These are phyloP conservation scores for Geotrichum cucujoidarum DNA, from an alignment of 1,139 yeast genomes.

Conservation along the genomic window DNA sequence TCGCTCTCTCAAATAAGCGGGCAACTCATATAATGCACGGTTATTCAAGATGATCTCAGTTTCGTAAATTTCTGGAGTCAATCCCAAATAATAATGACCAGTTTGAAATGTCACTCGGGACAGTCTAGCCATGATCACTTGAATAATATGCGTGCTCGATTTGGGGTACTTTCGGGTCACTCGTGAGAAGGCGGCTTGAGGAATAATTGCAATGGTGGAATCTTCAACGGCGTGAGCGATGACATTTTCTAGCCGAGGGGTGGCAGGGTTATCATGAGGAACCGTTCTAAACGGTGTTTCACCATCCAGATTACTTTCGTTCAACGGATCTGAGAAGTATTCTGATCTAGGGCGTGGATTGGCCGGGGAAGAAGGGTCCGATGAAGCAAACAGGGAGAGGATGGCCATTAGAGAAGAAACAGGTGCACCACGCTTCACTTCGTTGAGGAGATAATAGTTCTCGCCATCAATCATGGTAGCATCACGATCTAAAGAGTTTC, in stretches of 20 bases:
- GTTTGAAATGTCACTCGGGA: constrained; percentile 90
- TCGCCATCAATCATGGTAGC: constrained; percentile 46
- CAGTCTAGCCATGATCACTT: constrained; percentile 80
- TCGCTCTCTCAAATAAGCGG: constrained; percentile 57
- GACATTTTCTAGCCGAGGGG: neutral
- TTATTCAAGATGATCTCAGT: constrained; percentile 68
- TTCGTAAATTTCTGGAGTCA: constrained; percentile 74
- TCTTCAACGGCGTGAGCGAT: constrained; percentile 59
- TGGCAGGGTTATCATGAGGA: neutral
- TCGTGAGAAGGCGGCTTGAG: constrained; percentile 72
- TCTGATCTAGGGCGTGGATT: constrained; percentile 4
- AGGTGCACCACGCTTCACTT: constrained; percentile 79
- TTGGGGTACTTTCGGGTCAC: constrained; percentile 75
- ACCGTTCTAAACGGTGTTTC: neutral
- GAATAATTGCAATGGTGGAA: constrained; percentile 89
- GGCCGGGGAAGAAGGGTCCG: constrained; percentile 22
- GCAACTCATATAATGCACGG: constrained; percentile 47
- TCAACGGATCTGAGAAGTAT: constrained; percentile 4
- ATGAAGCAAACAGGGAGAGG: constrained; percentile 60
- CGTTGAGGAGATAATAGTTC: constrained; percentile 71
- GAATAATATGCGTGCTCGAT: constrained; percentile 89
- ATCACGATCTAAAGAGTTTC: constrained; percentile 38
- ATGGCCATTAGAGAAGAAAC: constrained; percentile 78
- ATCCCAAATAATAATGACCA: constrained; percentile 77
- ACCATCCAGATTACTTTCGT: neutral